A percentile compares a stretch with the other conserved stretches of the same genome.
Conservation (phyloP, 2,329 filamentous ascomycete genomes). For the Trichoderma endophyticum region DNA sequence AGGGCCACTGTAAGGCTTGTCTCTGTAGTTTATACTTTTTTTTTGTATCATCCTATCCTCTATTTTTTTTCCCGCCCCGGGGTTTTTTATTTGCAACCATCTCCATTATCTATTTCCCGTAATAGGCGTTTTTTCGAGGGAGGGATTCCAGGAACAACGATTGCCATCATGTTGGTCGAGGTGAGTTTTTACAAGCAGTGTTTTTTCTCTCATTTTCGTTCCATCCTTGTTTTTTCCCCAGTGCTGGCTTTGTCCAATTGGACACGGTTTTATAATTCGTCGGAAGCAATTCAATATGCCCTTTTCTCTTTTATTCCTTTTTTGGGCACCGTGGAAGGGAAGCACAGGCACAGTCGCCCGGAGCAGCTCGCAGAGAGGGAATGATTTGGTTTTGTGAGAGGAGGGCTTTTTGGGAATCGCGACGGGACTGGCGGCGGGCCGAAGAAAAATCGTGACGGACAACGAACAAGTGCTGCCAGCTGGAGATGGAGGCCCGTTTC, state of each 20-base stretch:
- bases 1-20: not conserved
- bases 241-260: not conserved
- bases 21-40: not conserved
- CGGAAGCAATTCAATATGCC: not conserved
- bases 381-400: not conserved
- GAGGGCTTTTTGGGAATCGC: not conserved
- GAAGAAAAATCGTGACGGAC: not conserved
- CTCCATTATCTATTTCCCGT: constrained; percentile 5
- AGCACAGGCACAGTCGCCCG: not conserved
- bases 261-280: constrained; percentile 4
- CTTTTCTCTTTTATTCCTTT: not conserved
- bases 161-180: constrained; percentile 35
- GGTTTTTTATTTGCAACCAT: constrained; percentile 17
- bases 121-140: not conserved
- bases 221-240: not conserved
- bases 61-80: not conserved
- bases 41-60: constrained; percentile 5
- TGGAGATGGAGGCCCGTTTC: not conserved
- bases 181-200: constrained; percentile 27
- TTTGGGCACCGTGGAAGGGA: not conserved
- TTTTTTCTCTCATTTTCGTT: not conserved
- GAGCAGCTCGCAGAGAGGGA: not conserved
- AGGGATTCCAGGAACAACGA: not conserved
- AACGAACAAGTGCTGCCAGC: constrained; percentile 4
- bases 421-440: not conserved